A percentile compares a stretch with the other conserved stretches of the same genome.
Conservation (phyloP, 2,329 filamentous ascomycete genomes). For the Lizonia empirigonia region DNA sequence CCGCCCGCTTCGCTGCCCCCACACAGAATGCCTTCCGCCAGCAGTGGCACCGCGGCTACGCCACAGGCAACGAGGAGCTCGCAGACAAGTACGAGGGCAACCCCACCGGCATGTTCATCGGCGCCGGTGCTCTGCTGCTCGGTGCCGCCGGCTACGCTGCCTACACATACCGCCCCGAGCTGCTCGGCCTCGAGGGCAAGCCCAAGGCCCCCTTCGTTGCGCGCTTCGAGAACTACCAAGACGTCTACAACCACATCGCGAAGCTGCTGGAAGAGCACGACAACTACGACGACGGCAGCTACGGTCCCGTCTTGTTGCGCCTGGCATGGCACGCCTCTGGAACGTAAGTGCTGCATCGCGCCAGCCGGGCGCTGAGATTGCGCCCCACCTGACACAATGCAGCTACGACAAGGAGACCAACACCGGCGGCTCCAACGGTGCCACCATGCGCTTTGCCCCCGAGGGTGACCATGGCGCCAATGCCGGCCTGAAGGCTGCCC, state of each 20-base stretch:
- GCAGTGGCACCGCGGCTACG: slow-evolving; percentile 81
- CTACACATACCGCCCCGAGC: slow-evolving; percentile 63
- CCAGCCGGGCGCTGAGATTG: neutral
- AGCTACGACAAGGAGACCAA: slow-evolving; percentile 81
- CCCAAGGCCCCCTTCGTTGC: slow-evolving; percentile 66
- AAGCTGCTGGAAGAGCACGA: slow-evolving; percentile 81
- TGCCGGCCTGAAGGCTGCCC: slow-evolving; percentile 82
- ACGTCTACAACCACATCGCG: slow-evolving; percentile 90
- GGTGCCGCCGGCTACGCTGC: slow-evolving; percentile 37
- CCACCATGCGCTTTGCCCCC: slow-evolving; percentile 93
- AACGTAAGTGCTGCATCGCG: slow-evolving; percentile 56
- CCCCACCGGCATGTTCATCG: slow-evolving; percentile 48
- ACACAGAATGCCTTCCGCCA: slow-evolving; percentile 72
- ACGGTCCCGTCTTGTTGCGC: slow-evolving; percentile 86
- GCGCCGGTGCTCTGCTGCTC: slow-evolving; percentile 39
- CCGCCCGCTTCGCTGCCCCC: slow-evolving; percentile 63
- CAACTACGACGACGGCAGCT: slow-evolving; percentile 96
- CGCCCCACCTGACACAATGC: slow-evolving; percentile 19
- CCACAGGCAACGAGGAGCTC: slow-evolving; percentile 60
- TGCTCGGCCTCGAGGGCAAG: slow-evolving; percentile 44
- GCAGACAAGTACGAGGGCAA: slow-evolving; percentile 56
- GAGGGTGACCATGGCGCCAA: slow-evolving; percentile 93
- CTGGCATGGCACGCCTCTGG: slow-evolving; percentile 94
- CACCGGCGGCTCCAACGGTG: slow-evolving; percentile 93
- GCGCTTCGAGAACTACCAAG: slow-evolving; percentile 87